phyloP scores from a whole-genome alignment of 768 basidiomycete genomes.

The Mycena venus region DNA sequence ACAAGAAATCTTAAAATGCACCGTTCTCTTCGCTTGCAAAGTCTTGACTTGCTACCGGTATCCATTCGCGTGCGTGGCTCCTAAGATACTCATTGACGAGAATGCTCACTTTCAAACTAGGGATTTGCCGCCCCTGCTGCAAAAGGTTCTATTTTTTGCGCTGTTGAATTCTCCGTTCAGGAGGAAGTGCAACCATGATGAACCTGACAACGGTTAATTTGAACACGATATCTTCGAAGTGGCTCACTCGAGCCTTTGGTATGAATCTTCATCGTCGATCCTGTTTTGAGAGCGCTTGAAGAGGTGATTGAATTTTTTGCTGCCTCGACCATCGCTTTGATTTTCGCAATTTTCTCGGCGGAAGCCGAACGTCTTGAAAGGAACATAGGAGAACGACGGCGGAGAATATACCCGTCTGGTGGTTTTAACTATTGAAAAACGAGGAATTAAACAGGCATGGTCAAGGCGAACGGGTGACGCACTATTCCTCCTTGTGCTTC shows the following conservation, averaged over 20 bases:
- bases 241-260: constrained; percentile 7
- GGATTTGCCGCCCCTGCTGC: too few relatives aligned
- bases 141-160: too few relatives aligned
- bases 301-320: constrained; percentile 6
- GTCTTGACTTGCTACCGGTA: too few relatives aligned
- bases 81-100: too few relatives aligned
- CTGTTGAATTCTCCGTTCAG: constrained; percentile 3
- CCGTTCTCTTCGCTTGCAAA: too few relatives aligned
- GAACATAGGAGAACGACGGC: constrained; percentile 12
- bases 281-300: neutral
- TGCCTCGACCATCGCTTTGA: constrained; percentile 10
- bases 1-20: too few relatives aligned
- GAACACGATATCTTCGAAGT: neutral
- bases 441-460: neutral
- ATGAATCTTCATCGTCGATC: constrained; percentile 7
- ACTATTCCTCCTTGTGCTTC: constrained; percentile 7
- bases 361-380: constrained; percentile 1
- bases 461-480: neutral
- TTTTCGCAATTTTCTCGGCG: neutral
- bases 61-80: neutral
- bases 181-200: constrained; percentile 21
- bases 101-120: too few relatives aligned
- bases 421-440: neutral
- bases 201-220: neutral
- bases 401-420: constrained; percentile 12